These are phyloP conservation scores for Xylaria sp. DNA, from an alignment of 2,329 filamentous ascomycete species.

Conservation along the genomic window DNA sequence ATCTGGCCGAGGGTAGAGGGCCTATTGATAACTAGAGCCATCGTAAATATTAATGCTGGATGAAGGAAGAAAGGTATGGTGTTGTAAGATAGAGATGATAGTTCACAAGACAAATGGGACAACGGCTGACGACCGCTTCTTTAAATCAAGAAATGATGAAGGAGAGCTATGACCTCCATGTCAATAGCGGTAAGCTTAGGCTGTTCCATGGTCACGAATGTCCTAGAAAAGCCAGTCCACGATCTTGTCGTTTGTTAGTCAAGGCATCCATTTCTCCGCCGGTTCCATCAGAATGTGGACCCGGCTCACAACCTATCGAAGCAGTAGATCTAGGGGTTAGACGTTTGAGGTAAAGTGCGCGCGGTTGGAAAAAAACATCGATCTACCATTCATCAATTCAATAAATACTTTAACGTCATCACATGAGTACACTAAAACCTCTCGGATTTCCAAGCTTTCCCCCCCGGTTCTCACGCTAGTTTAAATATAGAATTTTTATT, in stretches of 20 bases:
- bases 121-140: constrained; percentile 2
- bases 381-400: not conserved
- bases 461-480: too few relatives aligned
- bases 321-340: not conserved
- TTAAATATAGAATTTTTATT: too few relatives aligned
- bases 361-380: not conserved
- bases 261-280: not conserved
- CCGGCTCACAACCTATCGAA: not conserved
- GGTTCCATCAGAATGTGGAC: constrained; percentile 2
- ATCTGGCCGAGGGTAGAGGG: constrained; percentile 22
- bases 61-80: not conserved
- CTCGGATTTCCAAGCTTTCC: not conserved
- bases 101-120: not conserved
- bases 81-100: not conserved
- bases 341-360: not conserved
- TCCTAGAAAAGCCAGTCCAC: not conserved
- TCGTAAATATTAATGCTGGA: constrained; percentile 15
- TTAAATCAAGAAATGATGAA: constrained; percentile 11
- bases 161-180: not conserved
- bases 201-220: constrained; percentile 5
- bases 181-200: constrained; percentile 8
- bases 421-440: not conserved
- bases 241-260: not conserved
- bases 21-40: constrained; percentile 41
- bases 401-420: not conserved